phyloP scores from a whole-genome alignment of 805 yeast genomes.

The Schwanniomyces polymorphus region DNA sequence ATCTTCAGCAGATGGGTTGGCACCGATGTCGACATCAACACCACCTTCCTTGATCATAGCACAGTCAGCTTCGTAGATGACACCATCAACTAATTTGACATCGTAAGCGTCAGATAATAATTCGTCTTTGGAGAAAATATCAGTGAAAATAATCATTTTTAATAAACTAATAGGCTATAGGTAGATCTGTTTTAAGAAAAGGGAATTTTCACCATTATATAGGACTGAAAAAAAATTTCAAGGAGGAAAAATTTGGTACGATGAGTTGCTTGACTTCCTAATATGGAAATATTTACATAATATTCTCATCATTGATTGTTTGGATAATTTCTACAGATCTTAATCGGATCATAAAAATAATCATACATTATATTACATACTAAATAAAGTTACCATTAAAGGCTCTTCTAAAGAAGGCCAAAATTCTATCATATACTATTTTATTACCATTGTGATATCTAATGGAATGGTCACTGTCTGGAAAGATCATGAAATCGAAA shows the following conservation, averaged over 20 bases:
- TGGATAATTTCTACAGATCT: no score
- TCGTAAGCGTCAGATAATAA: conserved; percentile 97
- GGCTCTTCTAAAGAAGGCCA: conserved; percentile 15
- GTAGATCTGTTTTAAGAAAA: background rate
- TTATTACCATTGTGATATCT: conserved; percentile 68
- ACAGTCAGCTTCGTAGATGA: conserved; percentile 96
- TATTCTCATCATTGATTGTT: background rate
- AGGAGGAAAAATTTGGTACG: background rate
- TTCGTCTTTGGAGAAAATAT: conserved; percentile 93
- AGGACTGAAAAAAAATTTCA: background rate
- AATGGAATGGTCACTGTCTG: conserved; percentile 78
- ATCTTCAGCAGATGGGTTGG: conserved; percentile 98
- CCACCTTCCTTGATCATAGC: conserved; percentile 85
- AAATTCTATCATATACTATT: conserved; percentile 59
- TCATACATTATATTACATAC: background rate
- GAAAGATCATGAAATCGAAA: conserved; percentile 75
- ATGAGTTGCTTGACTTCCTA: conserved; percentile 1
- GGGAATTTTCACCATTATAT: background rate
- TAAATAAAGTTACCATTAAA: conserved; percentile 14
- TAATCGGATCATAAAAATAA: background rate
- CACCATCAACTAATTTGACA: conserved; percentile 81
- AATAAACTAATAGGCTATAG: background rate
- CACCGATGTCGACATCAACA: conserved; percentile 97
- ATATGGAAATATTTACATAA: background rate
- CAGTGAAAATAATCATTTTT: conserved; percentile 50